phyloP scores from a whole-genome alignment of 441 rosid species.

The Pelargonium fulgidum region DNA sequence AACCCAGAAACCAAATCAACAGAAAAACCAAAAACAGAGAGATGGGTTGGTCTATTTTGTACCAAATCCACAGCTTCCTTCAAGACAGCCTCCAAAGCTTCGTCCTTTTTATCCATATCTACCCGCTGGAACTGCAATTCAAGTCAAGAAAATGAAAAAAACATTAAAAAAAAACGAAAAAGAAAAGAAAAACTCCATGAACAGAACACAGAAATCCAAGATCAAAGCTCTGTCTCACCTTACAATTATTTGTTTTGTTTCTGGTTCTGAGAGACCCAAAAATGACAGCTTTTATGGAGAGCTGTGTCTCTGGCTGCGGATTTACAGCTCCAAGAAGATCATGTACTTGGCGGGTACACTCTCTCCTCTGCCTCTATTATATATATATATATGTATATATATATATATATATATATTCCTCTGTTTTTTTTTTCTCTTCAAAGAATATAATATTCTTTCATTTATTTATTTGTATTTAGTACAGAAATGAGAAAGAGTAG shows the following conservation, averaged over 20 bases:
- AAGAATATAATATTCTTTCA: background rate
- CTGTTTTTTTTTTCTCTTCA: background rate
- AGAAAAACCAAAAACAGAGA: too few species aligned
- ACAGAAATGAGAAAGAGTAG: background rate
- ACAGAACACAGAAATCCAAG: too few species aligned
- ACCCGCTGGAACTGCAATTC: too few species aligned
- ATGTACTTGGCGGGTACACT: constrained; percentile 40
- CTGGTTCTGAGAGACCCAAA: background rate
- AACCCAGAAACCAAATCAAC: background rate
- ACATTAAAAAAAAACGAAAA: too few species aligned
- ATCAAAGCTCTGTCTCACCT: too few species aligned
- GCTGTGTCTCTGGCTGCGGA: constrained; percentile 15
- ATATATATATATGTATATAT: constrained; percentile 4
- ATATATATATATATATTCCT: too few species aligned
- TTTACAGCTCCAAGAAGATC: constrained; percentile 20
- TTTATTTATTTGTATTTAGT: background rate
- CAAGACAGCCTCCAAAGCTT: constrained; percentile 25
- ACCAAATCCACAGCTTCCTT: constrained; percentile 29
- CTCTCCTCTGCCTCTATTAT: constrained; percentile 9
- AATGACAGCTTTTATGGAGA: constrained; percentile 23
- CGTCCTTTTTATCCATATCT: constrained; percentile 19
- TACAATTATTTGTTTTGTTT: too few species aligned
- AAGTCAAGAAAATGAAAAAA: too few species aligned
- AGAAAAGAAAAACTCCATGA: too few species aligned
- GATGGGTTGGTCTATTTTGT: constrained; percentile 19